Percentiles rank a stretch among this genome's conserved stretches.
Evolutionary conservation across 139 green algal genomes (phyloP).

Genomic region (Chlamydomonas incerta): DNA sequence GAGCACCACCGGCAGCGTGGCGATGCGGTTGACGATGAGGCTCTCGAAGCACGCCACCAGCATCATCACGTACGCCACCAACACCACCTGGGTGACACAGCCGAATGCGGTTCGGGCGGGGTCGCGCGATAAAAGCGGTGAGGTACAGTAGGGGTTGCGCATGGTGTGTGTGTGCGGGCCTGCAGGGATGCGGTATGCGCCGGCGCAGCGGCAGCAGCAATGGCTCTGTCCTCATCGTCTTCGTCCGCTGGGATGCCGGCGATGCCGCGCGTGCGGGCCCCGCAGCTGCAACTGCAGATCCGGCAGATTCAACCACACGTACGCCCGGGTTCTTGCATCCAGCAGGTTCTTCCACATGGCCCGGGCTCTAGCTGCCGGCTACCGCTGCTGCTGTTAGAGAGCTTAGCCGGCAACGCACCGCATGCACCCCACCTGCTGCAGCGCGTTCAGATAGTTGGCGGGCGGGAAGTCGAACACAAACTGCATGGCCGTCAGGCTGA

Average conservation of each 20-base stretch:
- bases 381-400: background rate
- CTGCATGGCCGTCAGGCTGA: constrained; percentile 32
- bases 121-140: no score
- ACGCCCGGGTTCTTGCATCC: background rate
- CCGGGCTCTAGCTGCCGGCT: background rate
- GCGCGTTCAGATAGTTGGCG: constrained; percentile 37
- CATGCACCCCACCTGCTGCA: background rate
- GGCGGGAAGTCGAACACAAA: constrained; percentile 43
- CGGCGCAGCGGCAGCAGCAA: no score
- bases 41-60: background rate
- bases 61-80: constrained; percentile 18
- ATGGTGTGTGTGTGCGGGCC: no score
- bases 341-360: background rate
- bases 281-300: no score
- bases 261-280: no score
- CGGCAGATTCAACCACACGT: no score
- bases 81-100: background rate
- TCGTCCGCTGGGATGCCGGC: no score
- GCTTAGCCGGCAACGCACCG: background rate
- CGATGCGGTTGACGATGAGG: constrained; percentile 26
- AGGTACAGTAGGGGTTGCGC: no score
- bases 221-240: no score
- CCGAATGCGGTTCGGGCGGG: no score
- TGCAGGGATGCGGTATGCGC: no score
- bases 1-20: background rate